phyloP scores from a whole-genome alignment of 2,329 filamentous ascomycete genomes.

The Trichoderma atroviride region DNA sequence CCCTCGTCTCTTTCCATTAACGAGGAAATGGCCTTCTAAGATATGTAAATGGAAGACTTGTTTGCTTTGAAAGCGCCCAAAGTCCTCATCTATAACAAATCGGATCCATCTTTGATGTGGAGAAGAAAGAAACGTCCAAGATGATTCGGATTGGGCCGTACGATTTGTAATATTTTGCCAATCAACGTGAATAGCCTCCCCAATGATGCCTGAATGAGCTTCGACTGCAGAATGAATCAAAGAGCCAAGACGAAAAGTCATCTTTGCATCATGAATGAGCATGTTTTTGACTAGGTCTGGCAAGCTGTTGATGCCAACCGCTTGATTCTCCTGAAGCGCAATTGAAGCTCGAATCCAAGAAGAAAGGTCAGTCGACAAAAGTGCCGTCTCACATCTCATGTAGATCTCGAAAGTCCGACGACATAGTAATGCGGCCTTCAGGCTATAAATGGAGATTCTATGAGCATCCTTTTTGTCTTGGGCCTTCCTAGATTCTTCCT shows the following conservation, averaged over 20 bases:
- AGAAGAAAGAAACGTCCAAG: not conserved
- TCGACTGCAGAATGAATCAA: not conserved
- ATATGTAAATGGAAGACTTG: constrained; percentile 41
- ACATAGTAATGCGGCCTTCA: constrained; percentile 61
- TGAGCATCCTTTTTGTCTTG: constrained; percentile 43
- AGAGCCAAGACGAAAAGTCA: constrained; percentile 18
- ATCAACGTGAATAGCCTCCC: not conserved
- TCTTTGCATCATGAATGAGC: constrained; percentile 32
- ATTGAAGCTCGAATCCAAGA: constrained; percentile 35
- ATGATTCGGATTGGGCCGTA: not conserved
- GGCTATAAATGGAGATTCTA: constrained; percentile 43
- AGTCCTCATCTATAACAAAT: not conserved
- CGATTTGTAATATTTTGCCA: not conserved
- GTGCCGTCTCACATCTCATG: not conserved
- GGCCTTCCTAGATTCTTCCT: constrained; percentile 46
- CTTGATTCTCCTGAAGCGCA: constrained; percentile 35
- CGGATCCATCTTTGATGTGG: not conserved
- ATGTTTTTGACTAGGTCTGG: constrained; percentile 18
- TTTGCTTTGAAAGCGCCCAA: too few species aligned
- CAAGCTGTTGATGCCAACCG: constrained; percentile 28
- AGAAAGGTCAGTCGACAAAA: constrained; percentile 20
- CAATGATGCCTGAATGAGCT: not conserved
- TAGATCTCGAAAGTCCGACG: constrained; percentile 41
- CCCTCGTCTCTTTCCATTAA: constrained; percentile 41
- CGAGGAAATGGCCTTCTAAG: constrained; percentile 39